phyloP scores from a whole-genome alignment of 2,329 filamentous ascomycete species.

The Dothideomycetes sp. region DNA sequence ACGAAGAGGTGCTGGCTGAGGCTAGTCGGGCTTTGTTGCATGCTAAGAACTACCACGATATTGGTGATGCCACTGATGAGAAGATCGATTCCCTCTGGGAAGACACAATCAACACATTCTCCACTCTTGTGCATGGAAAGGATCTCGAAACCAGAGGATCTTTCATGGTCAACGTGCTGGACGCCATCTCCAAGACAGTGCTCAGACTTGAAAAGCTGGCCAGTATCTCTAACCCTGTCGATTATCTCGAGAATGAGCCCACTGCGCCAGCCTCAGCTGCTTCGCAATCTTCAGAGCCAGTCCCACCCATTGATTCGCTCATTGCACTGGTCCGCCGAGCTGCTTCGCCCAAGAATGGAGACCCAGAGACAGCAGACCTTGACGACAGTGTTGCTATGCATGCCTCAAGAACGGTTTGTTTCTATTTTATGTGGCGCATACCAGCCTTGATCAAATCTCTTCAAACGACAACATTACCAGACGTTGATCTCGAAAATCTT shows the following conservation, averaged over 20 bases:
- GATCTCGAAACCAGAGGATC: slow-evolving; percentile 64
- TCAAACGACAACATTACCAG: slow-evolving; percentile 36
- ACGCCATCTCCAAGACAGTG: slow-evolving; percentile 62
- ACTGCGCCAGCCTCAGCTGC: slow-evolving; percentile 22
- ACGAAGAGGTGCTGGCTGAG: slow-evolving; percentile 74
- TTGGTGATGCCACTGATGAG: slow-evolving; percentile 73
- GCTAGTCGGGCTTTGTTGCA: slow-evolving; percentile 75
- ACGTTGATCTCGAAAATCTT: slow-evolving; percentile 50
- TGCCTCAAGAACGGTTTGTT: slow-evolving; percentile 66
- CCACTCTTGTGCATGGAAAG: slow-evolving; percentile 56
- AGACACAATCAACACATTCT: slow-evolving; percentile 63
- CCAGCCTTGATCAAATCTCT: slow-evolving; percentile 41
- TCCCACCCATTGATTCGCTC: slow-evolving; percentile 55
- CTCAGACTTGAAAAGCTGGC: slow-evolving; percentile 74
- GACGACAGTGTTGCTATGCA: slow-evolving; percentile 72
- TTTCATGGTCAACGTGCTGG: slow-evolving; percentile 55
- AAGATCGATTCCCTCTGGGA: slow-evolving; percentile 83
- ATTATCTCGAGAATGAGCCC: slow-evolving; percentile 55
- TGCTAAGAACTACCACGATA: slow-evolving; percentile 76
- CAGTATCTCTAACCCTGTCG: slow-evolving; percentile 67
- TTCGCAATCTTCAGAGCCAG: slow-evolving; percentile 20
- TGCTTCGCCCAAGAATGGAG: slow-evolving; percentile 37
- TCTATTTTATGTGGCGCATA: slow-evolving; percentile 95
- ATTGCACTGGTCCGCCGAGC: slow-evolving; percentile 66
- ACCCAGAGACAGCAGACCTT: slow-evolving; percentile 58